Conservation (phyloP, 192 early-diverging fungal genomes). For the Umbelopsis sp. region DNA sequence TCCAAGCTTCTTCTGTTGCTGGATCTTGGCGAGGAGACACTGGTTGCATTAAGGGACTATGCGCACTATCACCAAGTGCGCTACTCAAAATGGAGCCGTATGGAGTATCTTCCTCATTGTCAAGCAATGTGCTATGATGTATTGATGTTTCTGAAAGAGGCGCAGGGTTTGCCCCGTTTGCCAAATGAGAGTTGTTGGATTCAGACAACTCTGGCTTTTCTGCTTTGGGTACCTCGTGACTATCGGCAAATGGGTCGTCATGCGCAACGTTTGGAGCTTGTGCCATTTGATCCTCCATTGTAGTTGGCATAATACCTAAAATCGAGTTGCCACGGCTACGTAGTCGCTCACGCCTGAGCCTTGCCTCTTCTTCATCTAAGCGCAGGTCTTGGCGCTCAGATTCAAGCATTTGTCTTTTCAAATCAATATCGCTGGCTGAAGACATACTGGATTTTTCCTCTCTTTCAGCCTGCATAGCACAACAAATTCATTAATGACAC, state of each 20-base stretch:
- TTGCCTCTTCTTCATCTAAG: not conserved
- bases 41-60: slow-evolving; percentile 11
- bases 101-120: not conserved
- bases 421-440: not conserved
- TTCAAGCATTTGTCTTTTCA: not conserved
- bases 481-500: not conserved
- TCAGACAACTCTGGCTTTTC: not conserved
- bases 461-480: not conserved
- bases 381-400: not conserved
- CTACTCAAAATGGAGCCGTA: slow-evolving; percentile 5
- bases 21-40: not conserved
- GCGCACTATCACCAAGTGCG: not conserved
- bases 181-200: not conserved
- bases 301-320: slow-evolving; percentile 5
- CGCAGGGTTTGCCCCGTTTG: not conserved
- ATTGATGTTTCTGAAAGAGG: not conserved
- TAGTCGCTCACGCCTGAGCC: not conserved
- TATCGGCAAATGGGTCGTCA: slow-evolving; percentile 7
- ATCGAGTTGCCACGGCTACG: slow-evolving; percentile 1
- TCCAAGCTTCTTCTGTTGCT: slow-evolving; percentile 1
- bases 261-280: not conserved
- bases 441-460: not conserved
- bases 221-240: slow-evolving; percentile 11
- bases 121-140: not conserved
- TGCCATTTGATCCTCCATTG: not conserved